A percentile compares a stretch with the other conserved stretches of the same genome.
Conservation (phyloP, 2,329 filamentous ascomycete genomes). For the Saccharata proteae region DNA sequence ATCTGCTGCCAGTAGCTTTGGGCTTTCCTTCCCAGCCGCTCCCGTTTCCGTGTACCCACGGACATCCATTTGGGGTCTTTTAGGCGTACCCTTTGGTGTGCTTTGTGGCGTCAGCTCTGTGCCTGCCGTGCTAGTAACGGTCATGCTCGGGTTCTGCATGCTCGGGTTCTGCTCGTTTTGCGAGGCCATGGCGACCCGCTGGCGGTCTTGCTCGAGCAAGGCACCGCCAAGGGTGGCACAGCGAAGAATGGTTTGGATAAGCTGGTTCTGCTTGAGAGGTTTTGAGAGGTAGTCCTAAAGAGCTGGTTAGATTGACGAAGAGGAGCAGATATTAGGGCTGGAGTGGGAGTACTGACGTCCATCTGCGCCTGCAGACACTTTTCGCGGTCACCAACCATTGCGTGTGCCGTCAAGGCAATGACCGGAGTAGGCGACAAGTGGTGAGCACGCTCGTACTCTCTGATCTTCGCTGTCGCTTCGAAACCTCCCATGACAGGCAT, state of each 20-base stretch:
- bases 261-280: conserved; percentile 88
- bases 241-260: conserved; percentile 95
- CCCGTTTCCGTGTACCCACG: conserved; percentile 61
- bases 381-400: conserved; percentile 96
- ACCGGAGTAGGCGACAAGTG: conserved; percentile 79
- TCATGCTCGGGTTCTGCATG: conserved; percentile 13
- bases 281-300: conserved; percentile 82
- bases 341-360: conserved; percentile 44
- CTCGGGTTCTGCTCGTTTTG: conserved; percentile 16
- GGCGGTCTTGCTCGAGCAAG: conserved; percentile 62
- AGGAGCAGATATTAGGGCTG: background rate
- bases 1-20: conserved; percentile 47
- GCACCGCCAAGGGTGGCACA: conserved; percentile 84
- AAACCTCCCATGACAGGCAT: conserved; percentile 99
- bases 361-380: conserved; percentile 98
- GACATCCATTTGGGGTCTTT: conserved; percentile 44
- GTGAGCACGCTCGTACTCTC: conserved; percentile 80
- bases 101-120: conserved; percentile 22
- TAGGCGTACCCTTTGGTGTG: conserved; percentile 11
- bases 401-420: conserved; percentile 91
- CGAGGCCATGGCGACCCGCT: conserved; percentile 21
- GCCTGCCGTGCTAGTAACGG: too few species aligned
- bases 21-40: conserved; percentile 49
- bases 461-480: conserved; percentile 91
- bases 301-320: conserved; percentile 12